A percentile compares a stretch with the other conserved stretches of the same genome.
These are phyloP conservation scores for Yamadazyma trypodendri DNA, from an alignment of 1,139 yeast species.

Conservation along the genomic window DNA sequence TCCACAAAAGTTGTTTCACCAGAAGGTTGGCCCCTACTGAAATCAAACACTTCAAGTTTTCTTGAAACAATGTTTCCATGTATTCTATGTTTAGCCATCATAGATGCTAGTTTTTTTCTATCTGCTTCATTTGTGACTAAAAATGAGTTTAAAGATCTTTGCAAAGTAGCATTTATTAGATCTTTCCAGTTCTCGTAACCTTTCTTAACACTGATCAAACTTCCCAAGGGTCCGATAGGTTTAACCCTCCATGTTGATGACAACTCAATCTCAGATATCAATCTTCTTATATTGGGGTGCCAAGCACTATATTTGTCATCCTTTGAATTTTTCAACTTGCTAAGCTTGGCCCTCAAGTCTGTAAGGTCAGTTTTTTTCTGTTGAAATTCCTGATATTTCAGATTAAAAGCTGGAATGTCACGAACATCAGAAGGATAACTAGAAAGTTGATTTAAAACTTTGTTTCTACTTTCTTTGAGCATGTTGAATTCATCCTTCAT, in stretches of 20 bases:
- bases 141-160: slow-evolving; percentile 57
- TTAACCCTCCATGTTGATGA: slow-evolving; percentile 37
- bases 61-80: slow-evolving; percentile 50
- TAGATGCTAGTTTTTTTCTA: slow-evolving; percentile 42
- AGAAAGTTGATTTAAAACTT: not conserved
- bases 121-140: slow-evolving; percentile 68
- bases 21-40: slow-evolving; percentile 25
- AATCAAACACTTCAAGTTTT: slow-evolving; percentile 56
- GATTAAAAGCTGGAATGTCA: not conserved
- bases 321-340: slow-evolving; percentile 20
- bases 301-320: slow-evolving; percentile 43
- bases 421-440: not conserved
- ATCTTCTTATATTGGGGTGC: slow-evolving; percentile 41
- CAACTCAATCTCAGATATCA: slow-evolving; percentile 43
- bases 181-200: slow-evolving; percentile 60
- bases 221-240: slow-evolving; percentile 89
- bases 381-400: slow-evolving; percentile 1
- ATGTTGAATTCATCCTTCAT: not conserved
- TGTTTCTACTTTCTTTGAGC: not conserved
- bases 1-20: slow-evolving; percentile 55
- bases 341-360: slow-evolving; percentile 17
- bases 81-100: slow-evolving; percentile 34
- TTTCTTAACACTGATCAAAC: slow-evolving; percentile 53
- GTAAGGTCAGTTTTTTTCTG: slow-evolving; percentile 6
- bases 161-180: slow-evolving; percentile 53